Conservation (phyloP, 2,329 filamentous ascomycete genomes). For the Colletotrichum euphorbiae region DNA sequence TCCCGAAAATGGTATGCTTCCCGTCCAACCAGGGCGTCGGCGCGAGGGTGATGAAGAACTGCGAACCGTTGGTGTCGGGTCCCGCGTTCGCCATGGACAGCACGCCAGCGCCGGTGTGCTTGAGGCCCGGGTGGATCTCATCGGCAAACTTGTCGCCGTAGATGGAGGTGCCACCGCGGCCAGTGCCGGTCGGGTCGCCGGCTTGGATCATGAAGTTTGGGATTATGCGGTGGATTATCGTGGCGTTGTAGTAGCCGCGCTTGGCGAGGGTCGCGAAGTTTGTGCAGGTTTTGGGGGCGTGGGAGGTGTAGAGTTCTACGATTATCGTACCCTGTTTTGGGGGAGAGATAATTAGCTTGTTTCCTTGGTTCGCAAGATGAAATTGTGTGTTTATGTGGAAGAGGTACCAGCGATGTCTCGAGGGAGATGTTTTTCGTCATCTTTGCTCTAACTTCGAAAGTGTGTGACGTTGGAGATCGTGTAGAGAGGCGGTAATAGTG, state of each 20-base stretch:
- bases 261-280: slow-evolving; percentile 87
- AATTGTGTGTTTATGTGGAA: too few relatives aligned
- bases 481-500: background rate
- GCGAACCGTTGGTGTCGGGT: slow-evolving; percentile 91
- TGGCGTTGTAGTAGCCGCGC: slow-evolving; percentile 88
- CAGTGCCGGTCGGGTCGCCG: slow-evolving; percentile 93
- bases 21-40: slow-evolving; percentile 97
- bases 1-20: slow-evolving; percentile 96
- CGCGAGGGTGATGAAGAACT: slow-evolving; percentile 96
- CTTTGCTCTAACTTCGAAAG: slow-evolving; percentile 36
- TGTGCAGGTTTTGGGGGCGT: slow-evolving; percentile 89
- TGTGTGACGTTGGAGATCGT: background rate
- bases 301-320: slow-evolving; percentile 88
- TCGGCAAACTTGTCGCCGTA: slow-evolving; percentile 96
- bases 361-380: background rate
- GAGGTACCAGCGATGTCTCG: slow-evolving; percentile 83
- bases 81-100: slow-evolving; percentile 97
- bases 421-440: slow-evolving; percentile 86
- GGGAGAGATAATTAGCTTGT: slow-evolving; percentile 3
- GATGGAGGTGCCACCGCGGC: slow-evolving; percentile 87
- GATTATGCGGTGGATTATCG: slow-evolving; percentile 94
- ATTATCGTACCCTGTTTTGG: slow-evolving; percentile 77
- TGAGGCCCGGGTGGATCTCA: slow-evolving; percentile 82
- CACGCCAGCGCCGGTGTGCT: slow-evolving; percentile 94
- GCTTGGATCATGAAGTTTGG: slow-evolving; percentile 97